Evolutionary conservation across 2,329 filamentous ascomycete species (phyloP).

Genomic region (Aspergillus tanneri): DNA sequence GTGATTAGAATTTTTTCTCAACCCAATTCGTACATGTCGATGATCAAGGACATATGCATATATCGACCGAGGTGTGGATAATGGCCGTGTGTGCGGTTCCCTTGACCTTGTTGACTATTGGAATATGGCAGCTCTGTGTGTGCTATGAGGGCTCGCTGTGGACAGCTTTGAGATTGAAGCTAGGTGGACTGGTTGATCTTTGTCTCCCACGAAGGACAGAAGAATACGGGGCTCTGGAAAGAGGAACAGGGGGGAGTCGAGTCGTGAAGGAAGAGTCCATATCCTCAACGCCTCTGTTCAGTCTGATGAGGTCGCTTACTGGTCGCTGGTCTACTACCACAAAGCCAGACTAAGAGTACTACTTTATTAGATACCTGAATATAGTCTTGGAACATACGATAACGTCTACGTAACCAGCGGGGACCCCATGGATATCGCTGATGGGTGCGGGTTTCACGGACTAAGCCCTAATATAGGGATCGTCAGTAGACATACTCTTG

Average conservation of each 20-base stretch:
- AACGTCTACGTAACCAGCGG: too few relatives aligned
- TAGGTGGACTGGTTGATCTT: neutral
- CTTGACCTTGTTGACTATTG: constrained; percentile 10
- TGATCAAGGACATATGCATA: constrained; percentile 8
- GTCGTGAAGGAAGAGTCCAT: neutral
- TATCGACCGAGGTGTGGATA: constrained; percentile 14
- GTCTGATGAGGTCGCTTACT: neutral
- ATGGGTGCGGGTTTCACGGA: too few relatives aligned
- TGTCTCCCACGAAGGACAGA: neutral
- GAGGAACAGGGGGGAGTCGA: neutral
- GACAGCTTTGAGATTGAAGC: neutral
- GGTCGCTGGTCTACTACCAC: neutral
- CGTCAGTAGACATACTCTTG: too few relatives aligned
- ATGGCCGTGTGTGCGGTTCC: constrained; percentile 12
- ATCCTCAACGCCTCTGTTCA: too few relatives aligned
- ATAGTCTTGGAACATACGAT: too few relatives aligned
- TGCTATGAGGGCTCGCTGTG: constrained; percentile 1
- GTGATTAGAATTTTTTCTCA: constrained; percentile 15
- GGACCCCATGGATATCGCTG: too few relatives aligned
- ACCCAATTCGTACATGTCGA: constrained; percentile 14
- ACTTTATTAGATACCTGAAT: neutral
- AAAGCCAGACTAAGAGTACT: neutral
- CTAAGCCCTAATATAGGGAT: too few relatives aligned
- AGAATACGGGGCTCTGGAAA: neutral
- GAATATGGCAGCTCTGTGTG: constrained; percentile 11